A percentile compares a stretch with the other conserved stretches of the same genome.
phyloP scores from a whole-genome alignment of 345 rosid species.

The Iberis pinnata region DNA sequence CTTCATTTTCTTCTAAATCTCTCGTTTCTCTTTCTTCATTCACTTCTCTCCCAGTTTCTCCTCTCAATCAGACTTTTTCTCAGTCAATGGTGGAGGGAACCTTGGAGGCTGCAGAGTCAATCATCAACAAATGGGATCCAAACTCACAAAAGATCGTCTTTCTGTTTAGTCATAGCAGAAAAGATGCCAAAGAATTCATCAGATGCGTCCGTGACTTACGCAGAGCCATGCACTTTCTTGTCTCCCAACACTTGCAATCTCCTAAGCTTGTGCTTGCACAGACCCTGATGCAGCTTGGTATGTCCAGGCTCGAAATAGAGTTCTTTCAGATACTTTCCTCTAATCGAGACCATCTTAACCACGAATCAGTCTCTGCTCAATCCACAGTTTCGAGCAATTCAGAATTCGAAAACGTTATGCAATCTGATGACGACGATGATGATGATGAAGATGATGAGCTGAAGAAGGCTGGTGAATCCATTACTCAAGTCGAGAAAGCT shows the following conservation, averaged over 20 bases:
- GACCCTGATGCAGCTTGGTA: constrained; percentile 57
- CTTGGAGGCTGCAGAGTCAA: constrained; percentile 36
- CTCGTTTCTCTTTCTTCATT: constrained; percentile 24
- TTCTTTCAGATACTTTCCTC: constrained; percentile 40
- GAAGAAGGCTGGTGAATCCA: constrained; percentile 32
- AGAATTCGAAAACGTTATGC: constrained; percentile 22
- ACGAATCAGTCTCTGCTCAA: constrained; percentile 44
- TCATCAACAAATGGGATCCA: constrained; percentile 58
- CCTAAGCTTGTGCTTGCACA: constrained; percentile 50
- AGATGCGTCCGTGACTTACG: constrained; percentile 38
- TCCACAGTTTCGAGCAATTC: constrained; percentile 42
- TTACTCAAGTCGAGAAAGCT: constrained; percentile 34
- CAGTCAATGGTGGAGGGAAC: constrained; percentile 39
- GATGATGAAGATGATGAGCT: constrained; percentile 30
- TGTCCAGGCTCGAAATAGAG: constrained; percentile 59
- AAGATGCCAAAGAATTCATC: constrained; percentile 50
- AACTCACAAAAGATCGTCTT: constrained; percentile 32
- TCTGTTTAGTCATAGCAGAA: constrained; percentile 37
- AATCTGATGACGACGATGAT: constrained; percentile 20
- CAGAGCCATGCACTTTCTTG: constrained; percentile 46
- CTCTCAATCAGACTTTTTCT: constrained; percentile 29
- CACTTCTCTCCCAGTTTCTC: constrained; percentile 29
- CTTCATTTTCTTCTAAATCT: constrained; percentile 29
- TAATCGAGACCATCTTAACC: constrained; percentile 39
- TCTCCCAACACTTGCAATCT: constrained; percentile 37